Evolutionary conservation across 768 basidiomycete species (phyloP).

Genomic region (Candolleomyces efflorescens): DNA sequence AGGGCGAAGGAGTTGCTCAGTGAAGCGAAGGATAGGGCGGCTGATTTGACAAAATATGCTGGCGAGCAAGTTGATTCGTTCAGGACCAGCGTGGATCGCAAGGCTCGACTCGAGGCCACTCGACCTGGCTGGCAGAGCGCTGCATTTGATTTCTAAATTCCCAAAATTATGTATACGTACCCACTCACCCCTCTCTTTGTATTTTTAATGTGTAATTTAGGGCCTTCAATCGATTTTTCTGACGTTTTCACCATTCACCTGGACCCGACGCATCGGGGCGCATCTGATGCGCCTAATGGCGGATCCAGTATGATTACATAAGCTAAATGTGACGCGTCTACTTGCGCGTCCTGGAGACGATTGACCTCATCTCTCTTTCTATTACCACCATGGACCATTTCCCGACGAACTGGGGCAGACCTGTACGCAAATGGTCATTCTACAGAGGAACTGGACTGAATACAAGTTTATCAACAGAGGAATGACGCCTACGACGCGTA

Average conservation of each 20-base stretch:
- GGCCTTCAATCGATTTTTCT: too few relatives aligned
- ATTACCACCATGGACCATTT: conserved; percentile 67
- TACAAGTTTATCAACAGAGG: conserved; percentile 38
- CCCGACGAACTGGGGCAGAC: conserved; percentile 80
- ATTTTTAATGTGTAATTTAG: neutral
- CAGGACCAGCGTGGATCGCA: conserved; percentile 37
- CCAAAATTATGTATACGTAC: neutral
- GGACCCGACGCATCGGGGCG: neutral
- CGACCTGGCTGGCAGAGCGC: conserved; percentile 44
- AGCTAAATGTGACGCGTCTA: conserved; percentile 23
- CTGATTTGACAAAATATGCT: conserved; percentile 19
- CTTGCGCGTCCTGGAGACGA: conserved; percentile 20
- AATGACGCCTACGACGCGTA: conserved; percentile 74
- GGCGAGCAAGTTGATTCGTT: conserved; percentile 37
- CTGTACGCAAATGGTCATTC: too few relatives aligned
- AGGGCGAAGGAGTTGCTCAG: conserved; percentile 20
- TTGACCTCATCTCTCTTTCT: neutral
- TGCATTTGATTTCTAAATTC: conserved; percentile 37
- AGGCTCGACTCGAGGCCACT: conserved; percentile 33
- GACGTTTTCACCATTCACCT: too few relatives aligned
- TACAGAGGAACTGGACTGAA: neutral
- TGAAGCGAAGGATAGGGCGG: conserved; percentile 16
- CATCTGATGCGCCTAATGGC: neutral
- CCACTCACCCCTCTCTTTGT: neutral
- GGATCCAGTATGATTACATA: neutral